Evolutionary conservation across 371 early-diverging fungal species (phyloP).

Genomic region (Blakeslea trispora): DNA sequence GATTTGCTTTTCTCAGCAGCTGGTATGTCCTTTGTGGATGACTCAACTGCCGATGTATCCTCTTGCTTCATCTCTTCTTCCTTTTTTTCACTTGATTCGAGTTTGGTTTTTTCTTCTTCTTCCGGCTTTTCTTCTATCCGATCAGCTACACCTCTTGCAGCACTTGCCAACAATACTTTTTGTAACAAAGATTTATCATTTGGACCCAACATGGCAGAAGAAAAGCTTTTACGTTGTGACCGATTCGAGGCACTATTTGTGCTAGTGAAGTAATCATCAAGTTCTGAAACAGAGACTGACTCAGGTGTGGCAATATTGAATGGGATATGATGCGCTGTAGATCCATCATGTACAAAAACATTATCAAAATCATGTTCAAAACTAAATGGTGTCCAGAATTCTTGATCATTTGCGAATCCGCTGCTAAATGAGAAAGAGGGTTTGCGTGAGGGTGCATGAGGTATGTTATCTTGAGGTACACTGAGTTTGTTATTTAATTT

Average conservation of each 20-base stretch:
- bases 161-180: conserved; percentile 37
- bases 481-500: conserved; percentile 3
- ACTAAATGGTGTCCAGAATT: conserved; percentile 46
- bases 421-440: conserved; percentile 30
- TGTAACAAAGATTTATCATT: conserved; percentile 38
- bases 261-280: conserved; percentile 45
- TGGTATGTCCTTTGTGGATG: neutral
- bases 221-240: conserved; percentile 26
- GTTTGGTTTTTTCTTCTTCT: conserved; percentile 2
- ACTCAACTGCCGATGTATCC: neutral
- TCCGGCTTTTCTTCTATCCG: conserved; percentile 19
- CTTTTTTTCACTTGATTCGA: neutral
- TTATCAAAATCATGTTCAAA: conserved; percentile 53
- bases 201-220: conserved; percentile 23
- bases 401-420: conserved; percentile 38
- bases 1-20: conserved; percentile 1
- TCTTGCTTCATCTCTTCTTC: too few relatives aligned
- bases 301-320: conserved; percentile 51
- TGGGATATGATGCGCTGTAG: conserved; percentile 25
- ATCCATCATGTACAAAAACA: conserved; percentile 38
- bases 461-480: neutral
- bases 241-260: conserved; percentile 6
- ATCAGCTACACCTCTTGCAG: conserved; percentile 32
- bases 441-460: conserved; percentile 7
- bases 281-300: conserved; percentile 48